Base-by-base conservation (phyloP, 2,329 filamentous ascomycete species). In the Alternaria arborescens region DNA sequence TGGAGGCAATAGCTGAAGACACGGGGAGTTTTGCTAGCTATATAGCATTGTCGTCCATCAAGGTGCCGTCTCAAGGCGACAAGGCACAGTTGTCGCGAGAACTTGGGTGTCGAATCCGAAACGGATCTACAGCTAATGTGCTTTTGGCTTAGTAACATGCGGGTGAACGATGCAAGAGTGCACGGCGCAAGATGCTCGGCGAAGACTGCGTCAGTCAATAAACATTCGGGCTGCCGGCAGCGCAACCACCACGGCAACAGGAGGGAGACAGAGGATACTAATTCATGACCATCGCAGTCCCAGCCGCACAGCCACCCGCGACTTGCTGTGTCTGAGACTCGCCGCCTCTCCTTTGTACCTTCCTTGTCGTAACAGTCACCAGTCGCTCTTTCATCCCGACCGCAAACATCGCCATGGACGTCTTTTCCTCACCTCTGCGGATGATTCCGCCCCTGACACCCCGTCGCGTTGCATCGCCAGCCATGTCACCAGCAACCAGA, bases 371-470 rank as follows among this genome's bases (percentile, higher is more conserved):
- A 61, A 61, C 69, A 69, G 65, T 63, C 62, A 51, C 54, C 58
- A 47, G 53, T 62, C 64, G 54, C 62, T 72, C 68, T 64, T 65
- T 65, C 64, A 64, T 44, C 34, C 58, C 47, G 44, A 52, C 43
- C 58, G 28, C 47, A 52, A 52, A 16, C 64, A 63, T 60, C 68
- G 60, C 38, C 68, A 77, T 76, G 71, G 62, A 68, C 42, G 64
- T 64, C 57, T 64, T 77, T 42, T 66, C 71, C 24, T 74, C 72
- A 51, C 72, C 74, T 16, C 65, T 72, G 58, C 74, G 71, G 46
- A 68, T 77, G 59, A 65, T 71, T 18, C 73, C 73, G 55, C 71
- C 76, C 38, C 55, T 72, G 55, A 76, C 73, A n/a, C 74, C 74
- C 16, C 69, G 66, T 47, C 72, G 73, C 26, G 67, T 71, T 5